Percentiles rank a stretch among this genome's conserved stretches.
Conservation (phyloP, 257 asterid genomes). For the Nicotiana attenuata region DNA sequence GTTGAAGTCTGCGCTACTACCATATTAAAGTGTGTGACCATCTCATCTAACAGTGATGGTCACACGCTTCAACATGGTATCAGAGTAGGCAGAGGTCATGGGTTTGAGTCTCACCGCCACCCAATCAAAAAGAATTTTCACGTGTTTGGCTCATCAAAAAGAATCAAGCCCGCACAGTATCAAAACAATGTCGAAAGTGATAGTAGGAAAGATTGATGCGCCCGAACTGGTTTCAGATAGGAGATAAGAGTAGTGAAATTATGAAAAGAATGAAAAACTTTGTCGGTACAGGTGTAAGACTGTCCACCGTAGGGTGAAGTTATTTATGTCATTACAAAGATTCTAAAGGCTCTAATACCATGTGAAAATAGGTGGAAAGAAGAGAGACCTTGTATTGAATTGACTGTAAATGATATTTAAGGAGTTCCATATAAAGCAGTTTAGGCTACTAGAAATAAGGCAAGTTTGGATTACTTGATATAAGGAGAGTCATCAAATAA, state of each 20-base stretch:
- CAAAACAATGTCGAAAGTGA: neutral
- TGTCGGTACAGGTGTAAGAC: neutral
- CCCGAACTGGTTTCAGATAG: neutral
- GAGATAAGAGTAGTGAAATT: neutral
- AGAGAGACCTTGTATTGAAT: neutral
- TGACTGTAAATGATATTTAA: neutral
- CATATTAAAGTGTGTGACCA: no score
- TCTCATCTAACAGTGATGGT: no score
- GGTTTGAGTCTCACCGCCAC: no score
- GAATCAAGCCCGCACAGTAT: no score
- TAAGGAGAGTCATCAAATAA: neutral
- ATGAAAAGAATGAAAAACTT: neutral
- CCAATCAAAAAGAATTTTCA: no score
- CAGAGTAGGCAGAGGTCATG: no score
- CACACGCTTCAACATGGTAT: no score
- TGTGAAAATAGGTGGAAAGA: neutral
- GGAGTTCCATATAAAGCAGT: no score
- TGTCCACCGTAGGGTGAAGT: neutral
- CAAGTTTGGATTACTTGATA: neutral
- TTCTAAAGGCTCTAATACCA: no score
- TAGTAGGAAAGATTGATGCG: neutral
- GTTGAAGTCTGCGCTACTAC: no score
- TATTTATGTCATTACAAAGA: neutral
- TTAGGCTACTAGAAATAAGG: neutral
- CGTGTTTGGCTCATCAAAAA: no score